Evolutionary conservation across 345 rosid species (phyloP).

Genomic region (Citrus mangshanensis): DNA sequence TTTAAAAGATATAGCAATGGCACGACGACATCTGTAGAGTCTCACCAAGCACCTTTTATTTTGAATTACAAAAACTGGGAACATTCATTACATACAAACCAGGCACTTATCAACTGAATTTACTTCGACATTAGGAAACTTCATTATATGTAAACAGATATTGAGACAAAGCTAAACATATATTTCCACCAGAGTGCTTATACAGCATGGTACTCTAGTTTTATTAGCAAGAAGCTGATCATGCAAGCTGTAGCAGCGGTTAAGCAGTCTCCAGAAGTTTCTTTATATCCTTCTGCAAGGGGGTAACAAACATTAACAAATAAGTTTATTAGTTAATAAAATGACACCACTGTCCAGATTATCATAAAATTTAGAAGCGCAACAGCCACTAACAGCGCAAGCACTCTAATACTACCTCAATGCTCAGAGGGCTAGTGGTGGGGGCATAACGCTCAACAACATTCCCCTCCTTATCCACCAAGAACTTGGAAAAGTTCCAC

Average conservation of each 20-base stretch:
- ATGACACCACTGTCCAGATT: neutral
- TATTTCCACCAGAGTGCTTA: neutral
- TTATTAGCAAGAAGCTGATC: neutral
- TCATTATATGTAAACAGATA: neutral
- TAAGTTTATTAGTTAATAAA: neutral
- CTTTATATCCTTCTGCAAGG: constrained; percentile 72
- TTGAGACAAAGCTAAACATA: neutral
- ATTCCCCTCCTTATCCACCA: constrained; percentile 69
- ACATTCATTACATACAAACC: neutral
- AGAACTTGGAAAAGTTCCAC: constrained; percentile 92
- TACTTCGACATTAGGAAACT: neutral
- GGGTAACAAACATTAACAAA: neutral
- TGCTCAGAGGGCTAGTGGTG: constrained; percentile 86
- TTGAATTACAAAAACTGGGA: neutral
- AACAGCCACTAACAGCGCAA: neutral
- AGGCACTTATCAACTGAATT: neutral
- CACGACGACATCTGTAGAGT: neutral
- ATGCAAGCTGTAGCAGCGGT: neutral
- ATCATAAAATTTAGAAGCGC: neutral
- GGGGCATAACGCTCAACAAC: constrained; percentile 89
- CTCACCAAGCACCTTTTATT: neutral
- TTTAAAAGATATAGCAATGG: too few species aligned
- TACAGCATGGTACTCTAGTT: neutral
- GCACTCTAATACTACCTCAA: constrained; percentile 53
- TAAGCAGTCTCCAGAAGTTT: constrained; percentile 48